Evolutionary conservation across 2,329 filamentous ascomycete genomes (phyloP), one percentile per base, ranked within the genome.

Genomic region (Xylaria sp.): DNA sequence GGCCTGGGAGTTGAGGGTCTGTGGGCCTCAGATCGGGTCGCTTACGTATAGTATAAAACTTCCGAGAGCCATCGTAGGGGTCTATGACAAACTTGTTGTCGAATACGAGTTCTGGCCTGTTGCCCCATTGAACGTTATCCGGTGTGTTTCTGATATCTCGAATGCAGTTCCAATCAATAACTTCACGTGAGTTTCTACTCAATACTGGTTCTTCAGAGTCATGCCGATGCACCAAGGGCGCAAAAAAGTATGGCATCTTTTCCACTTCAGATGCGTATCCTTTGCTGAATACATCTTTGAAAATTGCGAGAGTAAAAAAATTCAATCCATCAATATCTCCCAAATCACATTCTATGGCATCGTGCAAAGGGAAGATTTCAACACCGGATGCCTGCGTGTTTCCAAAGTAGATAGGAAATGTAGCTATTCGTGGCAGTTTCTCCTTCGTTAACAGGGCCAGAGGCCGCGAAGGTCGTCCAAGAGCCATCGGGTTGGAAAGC

Each of bases 271-370:
- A 79, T 49, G 90, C 87, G 70, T 92, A 99, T 3, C 83, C 81
- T 74, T 99, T 99, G 75, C 93, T 94, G 78, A 97, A 98, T 0
- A 97, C 80, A 68, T 98, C 92, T 15, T 85, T 79, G 74, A 96
- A 97, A 0, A 96, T 76, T 4, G 84, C 82, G 40, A 96, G 77
- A 0, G 91, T 97, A 72, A 95, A 96, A 0, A 74, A 76, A 0
- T 87, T 87, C n/a, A 98, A 73, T 1, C 79, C 73, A 0, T 83
- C 75, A 0, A 92, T 66, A 1, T 80, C 72, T 0, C 77, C 70
- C 0, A 78, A 68, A 0, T 77, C 74, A 0, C 87, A 65, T 0
- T 75, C 10, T 0, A 93, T 67, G 0, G 80, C 70, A 0, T 64
- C 68, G 0, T 70, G 54, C 1, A 89, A 65, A 0, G 81, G 74